Evolutionary conservation across 1,139 yeast species (phyloP), one percentile per base, ranked within the genome.

Genomic region (Pichiaceae sp.): DNA sequence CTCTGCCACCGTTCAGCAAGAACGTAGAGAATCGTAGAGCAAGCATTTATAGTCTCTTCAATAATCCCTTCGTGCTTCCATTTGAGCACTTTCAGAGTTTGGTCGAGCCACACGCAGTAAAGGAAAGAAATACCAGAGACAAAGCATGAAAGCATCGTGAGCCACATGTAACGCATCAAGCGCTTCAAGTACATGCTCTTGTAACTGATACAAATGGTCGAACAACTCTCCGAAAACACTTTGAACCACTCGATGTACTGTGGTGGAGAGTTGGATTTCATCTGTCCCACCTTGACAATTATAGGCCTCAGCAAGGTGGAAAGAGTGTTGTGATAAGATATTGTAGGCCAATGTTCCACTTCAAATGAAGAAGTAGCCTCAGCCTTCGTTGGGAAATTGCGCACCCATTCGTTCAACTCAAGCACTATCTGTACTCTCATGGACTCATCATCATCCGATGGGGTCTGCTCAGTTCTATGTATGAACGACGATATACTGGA

Each of bases 241-340:
- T 51, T 53, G 37, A 55, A 56, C 62, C 61, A 57, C 34, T 55
- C 58, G 2, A 54, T 20, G 16, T 45, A 36, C 15, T 50, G 38
- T 21, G 24, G 24, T 7, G 24, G 24, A 4, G 53, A 40, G 3
- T 44, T 33, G 15, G 37, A 32, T 31, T 48, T 48, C 17, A 37
- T 17, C 17, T 41, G 42, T 1, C 54, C 45, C n/a, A 57, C 52
- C 32, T 56, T 53, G 3, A 55, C 34, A 2, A 56, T 46, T 4
- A 52, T 50, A 1, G 62, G 62, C 28, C 61, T 41, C 17, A 57
- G 41, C 11, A 58, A 40, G 17, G 56, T 36, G 0, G 55, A 32
- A 36, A 58, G 41, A 2, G 61, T 54, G 37, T 57, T 55, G 39
- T 57, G 60, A 33, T 58, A 57, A 2, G 58, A 52, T 2, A 58